Percentiles rank a stretch among this genome's conserved stretches.
These are phyloP conservation scores for Stereocaulon alpinum DNA, from an alignment of 495 filamentous ascomycete species.

Conservation along the genomic window DNA sequence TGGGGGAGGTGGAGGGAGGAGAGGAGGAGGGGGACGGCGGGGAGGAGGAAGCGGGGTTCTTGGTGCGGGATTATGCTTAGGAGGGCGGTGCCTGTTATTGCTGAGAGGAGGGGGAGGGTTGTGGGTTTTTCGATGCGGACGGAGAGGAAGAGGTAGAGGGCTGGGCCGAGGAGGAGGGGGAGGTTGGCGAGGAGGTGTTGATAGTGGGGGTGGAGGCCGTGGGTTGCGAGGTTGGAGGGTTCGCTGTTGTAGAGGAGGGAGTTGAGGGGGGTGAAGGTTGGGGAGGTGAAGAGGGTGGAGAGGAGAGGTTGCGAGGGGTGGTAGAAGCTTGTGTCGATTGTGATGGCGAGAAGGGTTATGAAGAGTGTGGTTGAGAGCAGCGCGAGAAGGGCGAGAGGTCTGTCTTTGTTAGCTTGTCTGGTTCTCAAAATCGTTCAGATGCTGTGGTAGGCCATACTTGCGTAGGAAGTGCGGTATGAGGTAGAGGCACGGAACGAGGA, in stretches of 20 bases:
- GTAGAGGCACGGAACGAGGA: conserved; percentile 68
- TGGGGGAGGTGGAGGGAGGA: conserved; percentile 66
- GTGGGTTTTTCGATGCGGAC: conserved; percentile 44
- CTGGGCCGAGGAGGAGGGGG: conserved; percentile 84
- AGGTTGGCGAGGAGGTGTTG: conserved; percentile 82
- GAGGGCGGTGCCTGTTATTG: conserved; percentile 66
- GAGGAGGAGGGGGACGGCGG: conserved; percentile 77
- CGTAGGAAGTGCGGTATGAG: conserved; percentile 75
- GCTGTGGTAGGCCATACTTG: conserved; percentile 44
- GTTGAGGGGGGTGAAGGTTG: conserved; percentile 81
- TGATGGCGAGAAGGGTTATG: conserved; percentile 61
- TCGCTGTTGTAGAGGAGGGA: conserved; percentile 81
- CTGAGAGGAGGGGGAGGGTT: conserved; percentile 57
- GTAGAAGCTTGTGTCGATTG: conserved; percentile 78
- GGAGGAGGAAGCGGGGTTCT: conserved; percentile 88
- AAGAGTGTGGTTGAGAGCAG: conserved; percentile 49
- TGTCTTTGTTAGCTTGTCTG: conserved; percentile 25
- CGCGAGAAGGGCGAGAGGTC: conserved; percentile 57
- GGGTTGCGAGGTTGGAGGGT: conserved; percentile 67
- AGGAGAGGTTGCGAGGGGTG: conserved; percentile 38
- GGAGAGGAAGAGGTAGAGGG: conserved; percentile 52
- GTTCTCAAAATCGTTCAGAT: conserved; percentile 13
- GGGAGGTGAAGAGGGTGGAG: conserved; percentile 39
- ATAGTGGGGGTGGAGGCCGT: conserved; percentile 86
- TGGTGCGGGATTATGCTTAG: conserved; percentile 86